Evolutionary conservation across 75 land plant species (phyloP), one percentile per base, ranked within the genome.

Genomic region (Pseudotsuga menziesii): DNA sequence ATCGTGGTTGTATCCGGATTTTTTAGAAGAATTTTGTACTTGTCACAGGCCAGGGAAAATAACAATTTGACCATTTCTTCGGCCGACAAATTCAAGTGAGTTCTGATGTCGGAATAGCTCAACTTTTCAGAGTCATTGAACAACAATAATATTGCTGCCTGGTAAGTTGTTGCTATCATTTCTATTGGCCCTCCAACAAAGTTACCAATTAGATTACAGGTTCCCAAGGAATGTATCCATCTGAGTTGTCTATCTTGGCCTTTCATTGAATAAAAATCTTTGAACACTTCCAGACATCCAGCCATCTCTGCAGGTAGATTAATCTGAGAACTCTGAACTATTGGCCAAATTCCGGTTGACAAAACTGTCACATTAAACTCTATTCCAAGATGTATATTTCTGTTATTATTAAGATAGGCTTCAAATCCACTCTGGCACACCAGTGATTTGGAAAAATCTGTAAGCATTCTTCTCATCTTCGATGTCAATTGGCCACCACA

Each of bases 321-420:
- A 29, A 96, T 81, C 71, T 96, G 91, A 77, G 91, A 89, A 3
- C 94, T 89, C 76, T 91, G 93, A 71, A 93, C 90, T 74, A 90
- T 93, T 54, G 98, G 98, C 99, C 99, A 96, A 75, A 90, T 91
- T 12, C 97, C 97, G 58, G 92, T 90, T 23, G 94, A 91, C 44
- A 96, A 76, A 58, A 96, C 97, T 75, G 92, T 93, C 16, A 93
- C 99, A 4, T 91, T 88, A 81, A 93, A 83, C 72, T 96, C 97
- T 75, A 96, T 93, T 61, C 96, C 99, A 3, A 93, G 90, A 82
- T 82, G 84, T 26, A 88, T 84, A 32, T 81, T 70, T 22, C 58
- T 57, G 0, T 17, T 57, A 12, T 17, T 57, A 13, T 57, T 17
- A 12, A 57, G 58, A 57, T 29, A 29, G 1, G 32, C 32, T 29